A percentile compares a stretch with the other conserved stretches of the same genome.
These are phyloP conservation scores for Microsporum canis DNA, from an alignment of 2,329 filamentous ascomycete species.

Conservation along the genomic window DNA sequence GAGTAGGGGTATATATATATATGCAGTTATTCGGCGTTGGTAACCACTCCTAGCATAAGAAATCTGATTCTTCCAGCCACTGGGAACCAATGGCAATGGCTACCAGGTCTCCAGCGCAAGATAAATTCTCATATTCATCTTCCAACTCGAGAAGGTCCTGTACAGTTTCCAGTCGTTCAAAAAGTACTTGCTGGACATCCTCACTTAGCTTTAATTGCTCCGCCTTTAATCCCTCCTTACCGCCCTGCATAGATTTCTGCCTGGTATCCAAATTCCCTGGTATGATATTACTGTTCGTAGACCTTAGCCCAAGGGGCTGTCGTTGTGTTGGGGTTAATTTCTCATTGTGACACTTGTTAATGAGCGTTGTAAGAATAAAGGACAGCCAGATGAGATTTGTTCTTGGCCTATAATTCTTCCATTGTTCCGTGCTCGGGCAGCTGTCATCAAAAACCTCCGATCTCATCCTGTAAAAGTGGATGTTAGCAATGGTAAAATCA, in stretches of 20 bases:
- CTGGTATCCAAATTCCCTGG: background rate
- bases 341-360: slow-evolving; percentile 30
- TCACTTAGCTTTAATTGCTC: background rate
- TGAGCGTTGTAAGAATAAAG: slow-evolving; percentile 47
- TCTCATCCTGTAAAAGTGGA: slow-evolving; percentile 25
- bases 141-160: slow-evolving; percentile 30
- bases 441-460: slow-evolving; percentile 34
- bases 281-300: slow-evolving; percentile 20
- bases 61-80: slow-evolving; percentile 32
- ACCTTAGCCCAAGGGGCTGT: slow-evolving; percentile 24
- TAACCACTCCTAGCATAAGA: slow-evolving; percentile 20
- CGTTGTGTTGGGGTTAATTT: slow-evolving; percentile 13
- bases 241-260: slow-evolving; percentile 9
- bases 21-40: background rate
- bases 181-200: slow-evolving; percentile 21
- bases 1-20: background rate
- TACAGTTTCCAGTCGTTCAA: slow-evolving; percentile 24
- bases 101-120: slow-evolving; percentile 33
- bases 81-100: slow-evolving; percentile 34
- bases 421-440: slow-evolving; percentile 31
- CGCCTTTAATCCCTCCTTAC: background rate
- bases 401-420: slow-evolving; percentile 46
- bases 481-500: background rate
- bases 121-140: slow-evolving; percentile 31
- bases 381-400: slow-evolving; percentile 55